phyloP scores from a whole-genome alignment of 495 filamentous ascomycete species.

The Talaromyces borbonicus region DNA sequence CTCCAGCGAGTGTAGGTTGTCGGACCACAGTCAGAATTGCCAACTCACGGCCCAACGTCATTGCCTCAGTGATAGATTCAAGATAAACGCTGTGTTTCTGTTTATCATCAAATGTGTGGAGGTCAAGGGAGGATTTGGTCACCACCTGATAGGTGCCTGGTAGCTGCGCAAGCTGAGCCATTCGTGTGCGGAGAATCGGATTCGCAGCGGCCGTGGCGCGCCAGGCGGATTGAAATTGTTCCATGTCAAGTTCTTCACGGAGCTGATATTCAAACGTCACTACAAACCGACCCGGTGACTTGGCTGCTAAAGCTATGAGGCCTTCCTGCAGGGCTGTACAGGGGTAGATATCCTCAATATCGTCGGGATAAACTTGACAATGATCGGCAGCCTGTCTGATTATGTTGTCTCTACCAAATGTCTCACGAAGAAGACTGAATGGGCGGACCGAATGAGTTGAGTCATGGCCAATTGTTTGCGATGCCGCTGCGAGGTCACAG shows the following conservation, averaged over 20 bases:
- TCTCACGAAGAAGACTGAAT: neutral
- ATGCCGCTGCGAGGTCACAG: slow-evolving; percentile 18
- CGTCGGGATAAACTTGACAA: slow-evolving; percentile 14
- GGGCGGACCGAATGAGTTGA: neutral
- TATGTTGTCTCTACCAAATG: neutral
- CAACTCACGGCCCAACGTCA: neutral
- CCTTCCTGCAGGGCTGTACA: slow-evolving; percentile 53
- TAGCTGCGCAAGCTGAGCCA: too few species aligned
- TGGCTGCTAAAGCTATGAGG: slow-evolving; percentile 38
- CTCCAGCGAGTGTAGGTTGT: neutral
- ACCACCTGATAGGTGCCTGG: too few species aligned
- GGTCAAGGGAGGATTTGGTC: too few species aligned
- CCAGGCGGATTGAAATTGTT: too few species aligned
- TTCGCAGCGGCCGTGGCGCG: too few species aligned
- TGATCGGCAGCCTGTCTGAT: too few species aligned
- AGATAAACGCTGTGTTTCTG: too few species aligned
- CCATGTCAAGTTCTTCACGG: too few species aligned
- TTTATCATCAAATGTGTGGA: too few species aligned
- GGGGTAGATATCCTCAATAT: slow-evolving; percentile 49
- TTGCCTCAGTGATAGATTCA: too few species aligned
- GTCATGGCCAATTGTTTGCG: neutral
- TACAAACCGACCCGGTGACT: slow-evolving; percentile 20
- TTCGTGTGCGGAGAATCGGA: too few species aligned
- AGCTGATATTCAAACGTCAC: slow-evolving; percentile 19
- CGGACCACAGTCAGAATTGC: neutral